Conservation (phyloP, 1,284 basidiomycete species). For the Ceraceosorus bombacis region DNA sequence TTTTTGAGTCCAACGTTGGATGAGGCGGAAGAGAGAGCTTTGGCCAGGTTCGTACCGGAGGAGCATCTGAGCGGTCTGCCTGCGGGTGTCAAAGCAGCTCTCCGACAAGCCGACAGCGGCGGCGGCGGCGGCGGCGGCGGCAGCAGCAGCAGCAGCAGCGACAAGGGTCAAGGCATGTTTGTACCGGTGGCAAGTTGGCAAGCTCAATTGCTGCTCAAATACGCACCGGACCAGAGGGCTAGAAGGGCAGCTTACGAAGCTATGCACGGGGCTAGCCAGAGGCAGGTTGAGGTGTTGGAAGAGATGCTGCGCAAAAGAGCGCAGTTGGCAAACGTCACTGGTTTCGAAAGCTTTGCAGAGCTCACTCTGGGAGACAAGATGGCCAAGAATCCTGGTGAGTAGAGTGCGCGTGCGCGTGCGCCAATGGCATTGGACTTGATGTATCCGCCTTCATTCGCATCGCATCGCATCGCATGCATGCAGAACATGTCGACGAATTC, state of each 20-base stretch:
- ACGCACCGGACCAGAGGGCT: conserved; percentile 69
- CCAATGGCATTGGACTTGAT: conserved; percentile 55
- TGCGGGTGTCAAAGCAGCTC: background rate
- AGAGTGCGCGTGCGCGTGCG: conserved; percentile 49
- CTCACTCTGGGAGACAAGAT: conserved; percentile 46
- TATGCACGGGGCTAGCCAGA: conserved; percentile 28
- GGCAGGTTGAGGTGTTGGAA: conserved; percentile 37
- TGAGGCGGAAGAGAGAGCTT: background rate
- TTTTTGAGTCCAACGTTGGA: conserved; percentile 59
- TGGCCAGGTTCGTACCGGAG: conserved; percentile 1
- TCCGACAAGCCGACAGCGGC: background rate
- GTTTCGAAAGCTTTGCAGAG: conserved; percentile 35
- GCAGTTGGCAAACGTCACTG: conserved; percentile 40
- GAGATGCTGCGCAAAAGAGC: conserved; percentile 31
- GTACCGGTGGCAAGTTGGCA: conserved; percentile 54
- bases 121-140: background rate
- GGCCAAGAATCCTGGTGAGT: conserved; percentile 28
- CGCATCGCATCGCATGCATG: conserved; percentile 49
- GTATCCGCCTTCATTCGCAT: conserved; percentile 18
- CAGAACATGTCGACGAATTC: conserved; percentile 34
- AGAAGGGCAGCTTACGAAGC: conserved; percentile 64
- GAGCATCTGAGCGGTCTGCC: conserved; percentile 5
- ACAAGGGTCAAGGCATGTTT: too few species aligned
- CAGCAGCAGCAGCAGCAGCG: too few species aligned
- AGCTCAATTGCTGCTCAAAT: conserved; percentile 83